phyloP scores from a whole-genome alignment of 495 filamentous ascomycete species.

The Penicillium taxi region DNA sequence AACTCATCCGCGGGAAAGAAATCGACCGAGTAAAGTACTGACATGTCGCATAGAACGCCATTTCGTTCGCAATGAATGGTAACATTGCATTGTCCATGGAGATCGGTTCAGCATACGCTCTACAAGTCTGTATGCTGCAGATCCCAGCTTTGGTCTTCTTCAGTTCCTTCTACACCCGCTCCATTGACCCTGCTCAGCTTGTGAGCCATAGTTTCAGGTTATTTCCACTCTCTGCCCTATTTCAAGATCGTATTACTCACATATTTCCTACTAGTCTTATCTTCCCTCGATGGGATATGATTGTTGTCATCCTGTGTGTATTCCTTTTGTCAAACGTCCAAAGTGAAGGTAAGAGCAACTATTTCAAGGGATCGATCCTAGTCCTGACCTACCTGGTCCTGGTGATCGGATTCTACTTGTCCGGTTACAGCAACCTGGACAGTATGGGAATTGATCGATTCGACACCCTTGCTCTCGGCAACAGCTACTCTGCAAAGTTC shows the following conservation, averaged over 20 bases:
- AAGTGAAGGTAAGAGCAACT: slow-evolving; percentile 82
- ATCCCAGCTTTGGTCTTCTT: slow-evolving; percentile 90
- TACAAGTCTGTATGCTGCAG: slow-evolving; percentile 96
- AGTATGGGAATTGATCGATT: slow-evolving; percentile 58
- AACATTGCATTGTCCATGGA: slow-evolving; percentile 99
- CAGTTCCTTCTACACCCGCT: slow-evolving; percentile 55
- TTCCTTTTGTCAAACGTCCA: slow-evolving; percentile 97
- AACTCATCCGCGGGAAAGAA: neutral
- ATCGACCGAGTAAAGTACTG: slow-evolving; percentile 16
- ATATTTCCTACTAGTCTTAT: slow-evolving; percentile 52
- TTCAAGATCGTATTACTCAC: slow-evolving; percentile 6
- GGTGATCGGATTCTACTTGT: slow-evolving; percentile 83
- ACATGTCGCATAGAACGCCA: slow-evolving; percentile 67
- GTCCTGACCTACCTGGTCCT: slow-evolving; percentile 92
- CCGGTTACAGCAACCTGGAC: slow-evolving; percentile 60
- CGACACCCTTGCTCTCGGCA: slow-evolving; percentile 54
- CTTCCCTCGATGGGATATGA: slow-evolving; percentile 99
- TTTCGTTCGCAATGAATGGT: slow-evolving; percentile 99
- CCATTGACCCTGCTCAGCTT: slow-evolving; percentile 49
- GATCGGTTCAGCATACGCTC: slow-evolving; percentile 92
- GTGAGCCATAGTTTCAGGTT: slow-evolving; percentile 74
- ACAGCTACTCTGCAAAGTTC: slow-evolving; percentile 26
- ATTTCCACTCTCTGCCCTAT: slow-evolving; percentile 17
- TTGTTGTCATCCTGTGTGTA: slow-evolving; percentile 94
- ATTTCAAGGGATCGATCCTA: slow-evolving; percentile 78